A percentile compares a stretch with the other conserved stretches of the same genome.
Evolutionary conservation across 352 stramenopile species (phyloP).

Genomic region (Phytophthora lateralis): DNA sequence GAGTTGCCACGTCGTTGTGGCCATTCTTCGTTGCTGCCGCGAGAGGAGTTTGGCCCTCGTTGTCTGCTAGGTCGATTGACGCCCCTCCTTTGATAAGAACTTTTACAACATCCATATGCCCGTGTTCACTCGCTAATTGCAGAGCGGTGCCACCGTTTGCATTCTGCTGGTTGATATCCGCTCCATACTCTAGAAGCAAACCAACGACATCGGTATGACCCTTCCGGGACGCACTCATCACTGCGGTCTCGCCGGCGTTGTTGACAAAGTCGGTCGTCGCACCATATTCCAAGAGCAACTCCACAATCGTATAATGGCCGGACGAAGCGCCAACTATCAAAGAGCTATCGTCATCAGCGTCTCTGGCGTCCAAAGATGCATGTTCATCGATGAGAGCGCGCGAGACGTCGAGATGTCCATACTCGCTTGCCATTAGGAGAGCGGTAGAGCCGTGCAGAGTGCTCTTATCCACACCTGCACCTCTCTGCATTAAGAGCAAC

Average conservation of each 20-base stretch:
- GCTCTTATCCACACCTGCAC: neutral
- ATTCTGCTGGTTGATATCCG: neutral
- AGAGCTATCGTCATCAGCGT: neutral
- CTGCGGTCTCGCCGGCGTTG: conserved; percentile 6
- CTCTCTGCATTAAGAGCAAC: neutral
- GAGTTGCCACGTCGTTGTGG: neutral
- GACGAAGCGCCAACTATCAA: neutral
- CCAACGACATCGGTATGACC: neutral
- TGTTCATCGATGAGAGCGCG: neutral
- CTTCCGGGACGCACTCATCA: neutral
- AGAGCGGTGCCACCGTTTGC: neutral
- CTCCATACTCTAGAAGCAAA: conserved; percentile 4
- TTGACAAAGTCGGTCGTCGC: neutral
- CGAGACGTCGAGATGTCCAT: neutral
- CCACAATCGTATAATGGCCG: neutral
- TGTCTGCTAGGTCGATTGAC: neutral
- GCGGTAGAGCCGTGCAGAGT: neutral
- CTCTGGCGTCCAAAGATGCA: neutral
- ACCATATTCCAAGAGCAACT: conserved; percentile 1
- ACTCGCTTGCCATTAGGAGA: neutral
- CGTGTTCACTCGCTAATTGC: neutral
- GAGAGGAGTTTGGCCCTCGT: neutral
- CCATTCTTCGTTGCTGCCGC: neutral
- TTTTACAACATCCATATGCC: neutral
- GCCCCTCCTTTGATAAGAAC: neutral